Evolutionary conservation across 257 asterid genomes (phyloP).

Genomic region (Solanum lycopersicoides): DNA sequence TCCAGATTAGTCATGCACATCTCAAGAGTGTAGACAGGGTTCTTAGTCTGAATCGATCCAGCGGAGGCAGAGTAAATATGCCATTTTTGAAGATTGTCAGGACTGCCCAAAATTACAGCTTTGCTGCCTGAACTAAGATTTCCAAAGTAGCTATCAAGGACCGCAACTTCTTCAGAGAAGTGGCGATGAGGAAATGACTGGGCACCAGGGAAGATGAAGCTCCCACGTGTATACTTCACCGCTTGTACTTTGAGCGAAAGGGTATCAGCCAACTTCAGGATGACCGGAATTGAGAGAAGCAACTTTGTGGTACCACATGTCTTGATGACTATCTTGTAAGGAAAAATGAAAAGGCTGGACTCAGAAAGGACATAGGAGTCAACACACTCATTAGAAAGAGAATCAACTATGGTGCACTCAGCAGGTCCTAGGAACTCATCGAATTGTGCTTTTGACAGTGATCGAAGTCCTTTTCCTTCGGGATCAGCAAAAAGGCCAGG

Average conservation of each 20-base stretch:
- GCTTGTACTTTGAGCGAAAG: slow-evolving; percentile 15
- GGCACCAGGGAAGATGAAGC: slow-evolving; percentile 28
- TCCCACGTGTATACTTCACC: slow-evolving; percentile 29
- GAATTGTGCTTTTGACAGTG: slow-evolving; percentile 15
- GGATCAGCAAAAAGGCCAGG: slow-evolving; percentile 25
- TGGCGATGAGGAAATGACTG: slow-evolving; percentile 25
- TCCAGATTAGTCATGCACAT: slow-evolving; percentile 35
- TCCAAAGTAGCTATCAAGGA: slow-evolving; percentile 21
- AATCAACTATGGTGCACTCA: slow-evolving; percentile 23
- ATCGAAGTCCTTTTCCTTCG: slow-evolving; percentile 23
- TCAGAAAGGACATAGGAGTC: slow-evolving; percentile 33
- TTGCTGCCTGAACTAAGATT: slow-evolving; percentile 14
- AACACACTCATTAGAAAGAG: slow-evolving; percentile 23
- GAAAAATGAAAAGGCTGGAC: slow-evolving; percentile 30
- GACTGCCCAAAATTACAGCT: slow-evolving; percentile 16
- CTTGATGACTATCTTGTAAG: slow-evolving; percentile 27
- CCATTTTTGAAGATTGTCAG: slow-evolving; percentile 16
- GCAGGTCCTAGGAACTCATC: slow-evolving; percentile 32
- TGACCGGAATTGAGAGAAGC: slow-evolving; percentile 23
- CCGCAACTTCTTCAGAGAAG: slow-evolving; percentile 23
- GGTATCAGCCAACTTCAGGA: slow-evolving; percentile 15
- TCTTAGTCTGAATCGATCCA: not conserved
- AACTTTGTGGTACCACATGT: slow-evolving; percentile 33
- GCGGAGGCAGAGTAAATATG: slow-evolving; percentile 27
- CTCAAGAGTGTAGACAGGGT: slow-evolving; percentile 23